Conservation (phyloP, 2,329 filamentous ascomycete species). For the Emydomyces testavorans region DNA sequence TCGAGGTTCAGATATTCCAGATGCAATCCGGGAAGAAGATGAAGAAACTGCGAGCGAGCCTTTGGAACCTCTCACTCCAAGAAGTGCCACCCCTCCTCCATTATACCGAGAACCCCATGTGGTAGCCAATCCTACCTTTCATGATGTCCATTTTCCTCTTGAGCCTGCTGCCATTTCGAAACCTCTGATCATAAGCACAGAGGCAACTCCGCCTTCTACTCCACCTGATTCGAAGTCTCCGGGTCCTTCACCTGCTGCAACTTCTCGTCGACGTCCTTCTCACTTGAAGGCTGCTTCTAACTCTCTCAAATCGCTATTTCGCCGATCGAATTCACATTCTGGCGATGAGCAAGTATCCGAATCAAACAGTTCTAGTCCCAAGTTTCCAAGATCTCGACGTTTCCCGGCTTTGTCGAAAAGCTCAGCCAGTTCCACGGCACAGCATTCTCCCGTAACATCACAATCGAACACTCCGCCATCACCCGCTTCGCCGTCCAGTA, state of each 20-base stretch:
- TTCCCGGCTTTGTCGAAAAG: constrained; percentile 18
- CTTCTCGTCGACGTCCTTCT: constrained; percentile 9
- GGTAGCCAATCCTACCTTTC: constrained; percentile 2
- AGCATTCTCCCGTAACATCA: constrained; percentile 29
- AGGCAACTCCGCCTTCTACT: constrained; percentile 15
- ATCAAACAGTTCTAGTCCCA: constrained; percentile 1
- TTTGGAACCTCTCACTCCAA: constrained; percentile 19
- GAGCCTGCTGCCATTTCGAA: constrained; percentile 10
- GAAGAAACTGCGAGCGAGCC: constrained; percentile 19
- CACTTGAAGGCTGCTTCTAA: constrained; percentile 17
- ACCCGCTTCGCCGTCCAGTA: constrained; percentile 28
- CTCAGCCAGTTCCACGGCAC: constrained; percentile 29
- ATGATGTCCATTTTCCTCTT: constrained; percentile 11
- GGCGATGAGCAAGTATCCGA: neutral
- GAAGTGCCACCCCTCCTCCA: constrained; percentile 14
- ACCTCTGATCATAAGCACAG: constrained; percentile 17
- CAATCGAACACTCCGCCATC: constrained; percentile 29
- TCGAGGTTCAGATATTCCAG: constrained; percentile 15
- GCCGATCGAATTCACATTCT: constrained; percentile 11
- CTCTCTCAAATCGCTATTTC: constrained; percentile 21
- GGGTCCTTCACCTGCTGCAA: neutral
- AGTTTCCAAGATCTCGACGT: constrained; percentile 2
- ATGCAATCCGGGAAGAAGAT: constrained; percentile 16
- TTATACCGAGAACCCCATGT: constrained; percentile 5
- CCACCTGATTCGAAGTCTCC: constrained; percentile 4